A percentile compares a stretch with the other conserved stretches of the same genome.
phyloP scores from a whole-genome alignment of 441 rosid species.

The Lepidium campestre region DNA sequence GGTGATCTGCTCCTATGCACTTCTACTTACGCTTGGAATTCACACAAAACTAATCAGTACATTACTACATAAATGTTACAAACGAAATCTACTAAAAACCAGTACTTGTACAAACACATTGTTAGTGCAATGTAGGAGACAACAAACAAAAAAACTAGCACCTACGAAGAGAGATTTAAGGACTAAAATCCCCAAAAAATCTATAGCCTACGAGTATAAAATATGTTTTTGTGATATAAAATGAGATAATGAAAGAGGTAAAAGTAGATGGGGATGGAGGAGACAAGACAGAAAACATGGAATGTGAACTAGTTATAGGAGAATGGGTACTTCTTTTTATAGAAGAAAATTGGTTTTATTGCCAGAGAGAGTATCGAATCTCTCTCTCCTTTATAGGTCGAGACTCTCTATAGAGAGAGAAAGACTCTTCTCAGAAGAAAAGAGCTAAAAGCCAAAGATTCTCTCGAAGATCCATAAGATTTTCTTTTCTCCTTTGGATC shows the following conservation, averaged over 20 bases:
- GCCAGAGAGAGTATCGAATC: constrained; percentile 18
- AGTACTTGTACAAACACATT: neutral
- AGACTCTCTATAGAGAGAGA: neutral
- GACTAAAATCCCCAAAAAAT: neutral
- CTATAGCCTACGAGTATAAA: neutral
- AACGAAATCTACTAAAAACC: constrained; percentile 1
- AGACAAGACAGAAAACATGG: constrained; percentile 26
- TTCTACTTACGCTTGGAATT: neutral
- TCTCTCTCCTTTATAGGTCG: constrained; percentile 15
- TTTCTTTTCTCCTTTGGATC: constrained; percentile 23
- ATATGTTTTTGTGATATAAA: no score
- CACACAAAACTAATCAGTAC: neutral
- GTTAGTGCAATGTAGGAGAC: neutral
- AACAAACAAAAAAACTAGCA: neutral
- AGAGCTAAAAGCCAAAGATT: constrained; percentile 23
- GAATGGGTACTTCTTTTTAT: constrained; percentile 32
- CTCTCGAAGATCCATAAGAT: constrained; percentile 33
- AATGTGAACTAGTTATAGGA: constrained; percentile 19
- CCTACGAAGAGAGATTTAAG: constrained; percentile 13
- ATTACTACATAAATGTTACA: neutral
- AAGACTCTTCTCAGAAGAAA: neutral
- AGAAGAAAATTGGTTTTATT: constrained; percentile 2
- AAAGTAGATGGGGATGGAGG: constrained; percentile 17
- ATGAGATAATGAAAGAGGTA: neutral
- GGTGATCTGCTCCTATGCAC: neutral